Evolutionary conservation across 345 rosid species (phyloP).

Genomic region (Camelina sativa): DNA sequence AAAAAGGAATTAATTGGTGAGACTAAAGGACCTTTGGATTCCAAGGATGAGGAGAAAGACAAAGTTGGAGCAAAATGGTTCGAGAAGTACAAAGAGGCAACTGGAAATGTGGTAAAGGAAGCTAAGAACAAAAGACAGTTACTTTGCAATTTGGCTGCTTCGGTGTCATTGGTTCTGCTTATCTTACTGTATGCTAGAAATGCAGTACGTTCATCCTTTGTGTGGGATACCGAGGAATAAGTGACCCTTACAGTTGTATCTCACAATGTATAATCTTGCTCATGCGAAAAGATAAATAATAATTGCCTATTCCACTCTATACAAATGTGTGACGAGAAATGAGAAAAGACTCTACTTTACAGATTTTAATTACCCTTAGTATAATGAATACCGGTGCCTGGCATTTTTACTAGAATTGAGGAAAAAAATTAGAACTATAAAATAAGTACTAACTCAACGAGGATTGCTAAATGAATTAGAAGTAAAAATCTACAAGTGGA

Average conservation of each 20-base stretch:
- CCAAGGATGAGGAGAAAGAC: slow-evolving; percentile 42
- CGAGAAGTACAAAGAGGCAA: slow-evolving; percentile 43
- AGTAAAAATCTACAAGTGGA: slow-evolving; percentile 11
- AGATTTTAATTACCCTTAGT: slow-evolving; percentile 6
- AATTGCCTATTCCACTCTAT: slow-evolving; percentile 10
- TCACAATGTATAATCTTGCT: slow-evolving; percentile 35
- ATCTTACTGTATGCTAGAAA: slow-evolving; percentile 45
- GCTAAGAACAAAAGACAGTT: slow-evolving; percentile 44
- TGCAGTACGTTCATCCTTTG: slow-evolving; percentile 41
- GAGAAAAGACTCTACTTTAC: slow-evolving; percentile 7
- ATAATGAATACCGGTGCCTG: slow-evolving; percentile 8
- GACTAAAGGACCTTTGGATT: slow-evolving; percentile 35
- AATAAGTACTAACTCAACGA: slow-evolving; percentile 1
- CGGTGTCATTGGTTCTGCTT: slow-evolving; percentile 40
- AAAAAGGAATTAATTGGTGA: slow-evolving; percentile 11
- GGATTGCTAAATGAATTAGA: not conserved
- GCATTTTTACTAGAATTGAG: slow-evolving; percentile 10
- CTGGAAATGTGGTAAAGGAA: slow-evolving; percentile 45
- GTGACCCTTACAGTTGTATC: slow-evolving; percentile 5
- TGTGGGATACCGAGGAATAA: slow-evolving; percentile 41
- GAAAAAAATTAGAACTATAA: slow-evolving; percentile 20
- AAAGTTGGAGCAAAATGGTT: slow-evolving; percentile 44
- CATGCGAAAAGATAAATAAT: slow-evolving; percentile 29
- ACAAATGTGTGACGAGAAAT: slow-evolving; percentile 15
- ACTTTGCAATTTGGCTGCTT: slow-evolving; percentile 46